phyloP scores from a whole-genome alignment of 768 basidiomycete genomes.

The Gloeostereum incarnatum region DNA sequence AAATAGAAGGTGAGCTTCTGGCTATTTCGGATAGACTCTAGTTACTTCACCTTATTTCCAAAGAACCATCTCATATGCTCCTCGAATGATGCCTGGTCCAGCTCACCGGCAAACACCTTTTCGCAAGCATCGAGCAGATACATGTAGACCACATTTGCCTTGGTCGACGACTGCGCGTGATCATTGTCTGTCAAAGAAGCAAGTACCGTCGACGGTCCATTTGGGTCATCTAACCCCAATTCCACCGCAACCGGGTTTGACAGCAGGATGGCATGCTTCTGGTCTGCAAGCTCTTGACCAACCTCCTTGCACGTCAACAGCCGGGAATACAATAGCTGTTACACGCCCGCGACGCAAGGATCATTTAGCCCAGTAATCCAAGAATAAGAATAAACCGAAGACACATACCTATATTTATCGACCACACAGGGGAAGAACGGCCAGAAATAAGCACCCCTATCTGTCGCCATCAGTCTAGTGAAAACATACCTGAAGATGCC shows the following conservation, averaged over 20 bases:
- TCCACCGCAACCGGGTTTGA: constrained; percentile 78
- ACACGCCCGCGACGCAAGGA: no score
- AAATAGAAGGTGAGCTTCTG: background rate
- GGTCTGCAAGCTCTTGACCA: constrained; percentile 57
- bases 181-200: constrained; percentile 53
- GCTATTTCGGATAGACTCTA: background rate
- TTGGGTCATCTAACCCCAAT: constrained; percentile 80
- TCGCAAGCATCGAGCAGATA: constrained; percentile 88
- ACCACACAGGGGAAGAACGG: no score
- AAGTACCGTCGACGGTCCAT: constrained; percentile 62
- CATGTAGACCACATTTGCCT: constrained; percentile 70
- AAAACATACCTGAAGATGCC: constrained; percentile 70
- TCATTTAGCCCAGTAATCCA: no score
- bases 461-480: constrained; percentile 6
- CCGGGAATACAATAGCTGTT: constrained; percentile 82
- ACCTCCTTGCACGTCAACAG: constrained; percentile 79
- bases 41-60: constrained; percentile 62
- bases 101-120: constrained; percentile 86
- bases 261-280: constrained; percentile 55
- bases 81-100: constrained; percentile 89
- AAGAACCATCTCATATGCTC: constrained; percentile 95
- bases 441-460: constrained; percentile 9
- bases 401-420: no score
- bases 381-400: no score
- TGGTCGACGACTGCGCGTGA: constrained; percentile 32